Evolutionary conservation across 2,329 filamentous ascomycete genomes (phyloP).

Genomic region (Cladosporium colombiae): DNA sequence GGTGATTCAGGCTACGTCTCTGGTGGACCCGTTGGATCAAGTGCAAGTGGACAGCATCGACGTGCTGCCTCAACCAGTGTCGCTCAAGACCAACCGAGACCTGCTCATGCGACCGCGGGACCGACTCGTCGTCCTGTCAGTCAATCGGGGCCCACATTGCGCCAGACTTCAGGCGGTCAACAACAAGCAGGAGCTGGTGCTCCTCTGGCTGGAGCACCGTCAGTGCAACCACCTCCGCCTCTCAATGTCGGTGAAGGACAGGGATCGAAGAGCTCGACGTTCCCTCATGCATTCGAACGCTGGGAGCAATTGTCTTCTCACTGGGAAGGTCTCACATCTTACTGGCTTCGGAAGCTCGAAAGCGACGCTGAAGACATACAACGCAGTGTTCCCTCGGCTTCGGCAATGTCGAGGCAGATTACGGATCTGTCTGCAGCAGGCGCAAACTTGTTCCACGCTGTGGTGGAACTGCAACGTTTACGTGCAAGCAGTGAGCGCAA

Average conservation of each 20-base stretch:
- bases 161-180: constrained; percentile 26
- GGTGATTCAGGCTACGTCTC: constrained; percentile 19
- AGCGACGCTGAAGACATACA: constrained; percentile 85
- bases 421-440: constrained; percentile 96
- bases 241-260: constrained; percentile 23
- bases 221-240: constrained; percentile 22
- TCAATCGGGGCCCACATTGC: constrained; percentile 22
- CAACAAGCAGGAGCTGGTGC: constrained; percentile 24
- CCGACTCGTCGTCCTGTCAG: constrained; percentile 12
- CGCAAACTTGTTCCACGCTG: constrained; percentile 94
- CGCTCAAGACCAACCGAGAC: constrained; percentile 31
- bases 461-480: constrained; percentile 91
- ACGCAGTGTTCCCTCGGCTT: constrained; percentile 72
- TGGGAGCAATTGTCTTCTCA: constrained; percentile 97
- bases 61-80: constrained; percentile 23
- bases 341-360: constrained; percentile 93
- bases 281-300: constrained; percentile 94
- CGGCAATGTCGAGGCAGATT: constrained; percentile 89
- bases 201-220: constrained; percentile 24
- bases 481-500: constrained; percentile 95
- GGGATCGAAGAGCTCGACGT: constrained; percentile 60
- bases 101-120: constrained; percentile 25
- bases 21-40: constrained; percentile 5
- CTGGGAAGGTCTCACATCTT: constrained; percentile 96
- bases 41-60: constrained; percentile 7